Base-by-base conservation (phyloP, 176 grass and related monocot species). In the Hordeum marinum region DNA sequence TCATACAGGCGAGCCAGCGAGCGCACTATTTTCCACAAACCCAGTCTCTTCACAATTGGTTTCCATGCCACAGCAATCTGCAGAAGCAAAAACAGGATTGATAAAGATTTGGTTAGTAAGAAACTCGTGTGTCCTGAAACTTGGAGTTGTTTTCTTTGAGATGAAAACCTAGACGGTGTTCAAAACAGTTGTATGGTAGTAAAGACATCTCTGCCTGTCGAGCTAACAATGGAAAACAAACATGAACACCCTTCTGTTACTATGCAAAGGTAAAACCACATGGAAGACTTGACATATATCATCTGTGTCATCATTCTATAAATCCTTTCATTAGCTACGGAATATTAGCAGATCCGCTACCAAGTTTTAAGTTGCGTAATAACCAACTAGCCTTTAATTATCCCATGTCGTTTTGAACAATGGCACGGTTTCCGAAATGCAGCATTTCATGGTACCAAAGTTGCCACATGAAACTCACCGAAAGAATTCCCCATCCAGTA, bases 11-110 rank as follows among this genome's bases (percentile, higher is more conserved):
- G 93, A 72, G 85, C 93, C 42, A 94, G 71, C 17, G 93, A 85
- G 41, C 93, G 93, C 21, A 90, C 75, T 45, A 76, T 81, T 72
- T 92, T 92, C 93, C 93, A 94, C 50, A 94, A 70, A 74, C 82
- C 79, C 39, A 94, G 35, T 76, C 80, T 83, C 88, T 84, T 94
- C 46, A 90, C 72, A 10, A 94, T 7, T 23, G 90, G 93, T 79
- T 88, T 94, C 90, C 93, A 94, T 82, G 90, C 90, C 65, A 94
- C 85, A 20, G 93, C 93, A 77, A 94, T 94, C 93, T 94, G 82
- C 63, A 75, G 25, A 74, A 68, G 35, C 37, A 66, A 79, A 80
- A 36, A 82, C 21, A 85, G 7, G 13, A 74, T 3, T 23, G 10
- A 81, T 13, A 75, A 11, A 65, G 18, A 63, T 4, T 1, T 8